Evolutionary conservation across 331 rosid species (phyloP).

Genomic region (Acacia pycnantha): DNA sequence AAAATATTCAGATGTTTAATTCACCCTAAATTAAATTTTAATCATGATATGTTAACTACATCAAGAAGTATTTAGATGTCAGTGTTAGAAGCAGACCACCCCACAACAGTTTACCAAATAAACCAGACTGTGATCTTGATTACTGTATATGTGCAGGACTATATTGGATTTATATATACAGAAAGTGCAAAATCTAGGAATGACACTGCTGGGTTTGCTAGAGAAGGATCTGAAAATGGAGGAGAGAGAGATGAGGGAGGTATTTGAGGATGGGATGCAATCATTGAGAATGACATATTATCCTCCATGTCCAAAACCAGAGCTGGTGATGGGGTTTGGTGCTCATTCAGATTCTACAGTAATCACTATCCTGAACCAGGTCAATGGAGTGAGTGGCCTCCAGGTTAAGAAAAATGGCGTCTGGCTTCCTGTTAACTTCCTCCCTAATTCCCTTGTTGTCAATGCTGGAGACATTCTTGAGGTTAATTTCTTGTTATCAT

Average conservation of each 20-base stretch:
- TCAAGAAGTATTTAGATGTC: no score
- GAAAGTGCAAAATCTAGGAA: constrained; percentile 41
- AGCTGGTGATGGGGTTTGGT: constrained; percentile 42
- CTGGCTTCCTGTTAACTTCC: constrained; percentile 51
- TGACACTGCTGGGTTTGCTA: constrained; percentile 33
- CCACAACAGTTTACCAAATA: no score
- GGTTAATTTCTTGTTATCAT: constrained; percentile 31
- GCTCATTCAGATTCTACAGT: constrained; percentile 56
- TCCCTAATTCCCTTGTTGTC: constrained; percentile 40
- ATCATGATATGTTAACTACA: not conserved
- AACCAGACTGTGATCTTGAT: not conserved
- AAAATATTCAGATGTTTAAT: not conserved
- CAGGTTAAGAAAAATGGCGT: constrained; percentile 54
- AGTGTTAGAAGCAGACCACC: no score
- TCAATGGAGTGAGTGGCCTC: constrained; percentile 58
- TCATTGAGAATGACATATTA: constrained; percentile 55
- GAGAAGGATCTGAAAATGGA: constrained; percentile 48
- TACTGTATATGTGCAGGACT: constrained; percentile 30
- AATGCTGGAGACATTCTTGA: constrained; percentile 60
- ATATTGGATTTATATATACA: constrained; percentile 44
- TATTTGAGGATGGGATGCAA: constrained; percentile 54
- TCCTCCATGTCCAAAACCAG: constrained; percentile 75
- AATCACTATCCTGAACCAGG: constrained; percentile 60
- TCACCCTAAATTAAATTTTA: not conserved
- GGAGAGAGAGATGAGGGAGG: constrained; percentile 27